Base-by-base conservation (phyloP, 2,329 filamentous ascomycete genomes). In the Ceratocystis diversiconidia region DNA sequence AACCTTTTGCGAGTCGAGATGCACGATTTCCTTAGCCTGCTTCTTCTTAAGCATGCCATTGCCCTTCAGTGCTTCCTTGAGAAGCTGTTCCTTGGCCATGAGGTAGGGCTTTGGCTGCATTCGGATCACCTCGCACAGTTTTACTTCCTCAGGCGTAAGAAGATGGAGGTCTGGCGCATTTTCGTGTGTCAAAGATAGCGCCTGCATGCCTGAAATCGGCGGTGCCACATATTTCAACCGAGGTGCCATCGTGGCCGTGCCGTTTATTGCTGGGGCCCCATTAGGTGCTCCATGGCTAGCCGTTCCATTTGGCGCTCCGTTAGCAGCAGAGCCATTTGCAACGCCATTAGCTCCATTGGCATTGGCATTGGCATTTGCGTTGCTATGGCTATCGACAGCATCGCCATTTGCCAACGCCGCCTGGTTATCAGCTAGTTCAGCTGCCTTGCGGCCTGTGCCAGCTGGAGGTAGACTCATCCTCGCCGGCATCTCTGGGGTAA, bases 21-120 rank as follows among this genome's bases (percentile, higher is more conserved):
- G 76, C 72, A 88, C 92, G 30, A 97, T 86, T 72, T 95, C 89
- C 73, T 87, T 89, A 1, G 91, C 91, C 70, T 92, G 87, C 76
- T 96, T 97, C 81, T 94, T 96, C 79, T 96, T 97, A 6, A 99
- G 77, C 12, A 81, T 83, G 0, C 94, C 94, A 67, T 94, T 92
- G 67, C 86, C 86, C 76, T 92, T 94, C 73, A 96, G 83, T 0
- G 92, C 90, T 73, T 97, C 92, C 71, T 90, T 89, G 63, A 97
- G 76, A n/a, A 97, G 80, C 68, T 89, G 86, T 74, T 96, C 91
- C 75, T 99, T 99, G 75, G 97, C 90, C 72, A 90, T 90, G 4
- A 96, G 76, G 74, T 96, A 99, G 1, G 94, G 90, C 77, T 99
- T 99, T 0, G 94, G 94, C 74, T 94, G 88, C 63, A 99, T 77